These are phyloP conservation scores for Novymonas esmeraldas DNA, from an alignment of 208 protist species.

Conservation along the genomic window DNA sequence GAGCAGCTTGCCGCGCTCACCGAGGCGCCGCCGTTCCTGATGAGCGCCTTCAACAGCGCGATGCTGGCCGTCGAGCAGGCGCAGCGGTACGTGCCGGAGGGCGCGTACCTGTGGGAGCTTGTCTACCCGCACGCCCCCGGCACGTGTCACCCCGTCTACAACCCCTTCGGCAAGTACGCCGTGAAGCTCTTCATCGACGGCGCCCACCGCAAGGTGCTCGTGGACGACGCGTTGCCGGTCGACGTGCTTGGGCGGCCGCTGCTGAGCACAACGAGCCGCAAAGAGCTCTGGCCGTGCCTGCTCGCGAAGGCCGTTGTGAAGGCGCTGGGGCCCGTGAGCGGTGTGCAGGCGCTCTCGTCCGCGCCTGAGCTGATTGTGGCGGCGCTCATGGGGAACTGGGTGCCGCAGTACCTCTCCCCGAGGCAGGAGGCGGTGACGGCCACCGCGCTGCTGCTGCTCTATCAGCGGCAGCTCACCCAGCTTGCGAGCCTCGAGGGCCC, in stretches of 20 bases:
- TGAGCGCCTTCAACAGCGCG: slow-evolving; percentile 90
- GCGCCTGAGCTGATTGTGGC: slow-evolving; percentile 65
- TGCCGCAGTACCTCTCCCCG: slow-evolving; percentile 69
- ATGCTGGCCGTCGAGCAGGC: slow-evolving; percentile 64
- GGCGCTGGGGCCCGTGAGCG: slow-evolving; percentile 34
- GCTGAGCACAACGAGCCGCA: slow-evolving; percentile 66
- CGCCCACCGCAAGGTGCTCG: slow-evolving; percentile 78
- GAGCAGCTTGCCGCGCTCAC: slow-evolving; percentile 65
- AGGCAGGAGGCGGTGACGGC: slow-evolving; percentile 36
- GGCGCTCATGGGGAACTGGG: slow-evolving; percentile 75
- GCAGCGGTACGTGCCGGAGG: slow-evolving; percentile 51
- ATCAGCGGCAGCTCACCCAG: slow-evolving; percentile 34
- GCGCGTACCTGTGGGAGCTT: slow-evolving; percentile 89
- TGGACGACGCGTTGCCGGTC: slow-evolving; percentile 88
- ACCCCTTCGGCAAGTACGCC: slow-evolving; percentile 90
- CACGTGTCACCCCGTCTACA: slow-evolving; percentile 89
- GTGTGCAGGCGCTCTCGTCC: slow-evolving; percentile 41
- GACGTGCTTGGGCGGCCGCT: slow-evolving; percentile 81
- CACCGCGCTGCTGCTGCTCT: slow-evolving; percentile 43
- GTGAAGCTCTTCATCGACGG: slow-evolving; percentile 91
- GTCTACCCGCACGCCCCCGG: slow-evolving; percentile 84
- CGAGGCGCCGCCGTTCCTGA: slow-evolving; percentile 82
- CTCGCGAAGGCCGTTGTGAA: slow-evolving; percentile 89
- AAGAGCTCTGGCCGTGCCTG: slow-evolving; percentile 89
- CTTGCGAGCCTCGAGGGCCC: slow-evolving; percentile 14